Percentiles rank a stretch among this genome's conserved stretches.
phyloP scores from a whole-genome alignment of 2,329 filamentous ascomycete genomes.

The Magnaporthiopsis poae region DNA sequence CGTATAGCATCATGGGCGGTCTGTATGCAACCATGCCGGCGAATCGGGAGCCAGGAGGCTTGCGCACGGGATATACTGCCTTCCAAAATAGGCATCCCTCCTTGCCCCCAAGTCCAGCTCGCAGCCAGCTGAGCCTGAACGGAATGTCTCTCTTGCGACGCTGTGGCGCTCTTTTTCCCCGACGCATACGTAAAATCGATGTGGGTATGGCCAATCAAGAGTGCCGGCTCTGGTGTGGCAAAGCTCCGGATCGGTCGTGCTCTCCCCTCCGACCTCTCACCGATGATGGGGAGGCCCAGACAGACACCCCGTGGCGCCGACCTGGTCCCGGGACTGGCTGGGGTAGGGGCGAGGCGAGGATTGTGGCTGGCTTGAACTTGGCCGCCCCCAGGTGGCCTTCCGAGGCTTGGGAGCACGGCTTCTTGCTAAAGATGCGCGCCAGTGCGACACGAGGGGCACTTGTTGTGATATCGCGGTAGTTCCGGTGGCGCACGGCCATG shows the following conservation, averaged over 20 bases:
- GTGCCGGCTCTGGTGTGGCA: neutral
- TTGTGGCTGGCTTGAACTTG: neutral
- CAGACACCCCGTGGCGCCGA: too few species aligned
- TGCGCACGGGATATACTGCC: too few species aligned
- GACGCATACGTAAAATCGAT: neutral
- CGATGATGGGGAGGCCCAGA: neutral
- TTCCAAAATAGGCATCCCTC: neutral
- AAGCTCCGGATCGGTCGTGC: neutral
- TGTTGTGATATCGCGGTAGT: neutral
- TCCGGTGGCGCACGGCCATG: too few species aligned
- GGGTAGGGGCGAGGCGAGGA: too few species aligned
- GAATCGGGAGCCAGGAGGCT: neutral
- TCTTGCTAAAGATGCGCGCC: too few species aligned
- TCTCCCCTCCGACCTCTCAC: neutral
- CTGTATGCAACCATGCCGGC: neutral
- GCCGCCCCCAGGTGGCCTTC: too few species aligned
- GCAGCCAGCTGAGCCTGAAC: neutral
- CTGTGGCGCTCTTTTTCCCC: neutral
- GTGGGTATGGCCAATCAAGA: neutral
- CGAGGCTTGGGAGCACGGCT: neutral
- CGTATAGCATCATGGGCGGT: neutral
- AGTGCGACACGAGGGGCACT: too few species aligned
- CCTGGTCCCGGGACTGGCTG: neutral
- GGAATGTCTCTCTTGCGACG: neutral
- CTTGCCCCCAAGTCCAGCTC: too few species aligned